phyloP scores from a whole-genome alignment of 441 rosid species.

The Gossypium gossypioides region DNA sequence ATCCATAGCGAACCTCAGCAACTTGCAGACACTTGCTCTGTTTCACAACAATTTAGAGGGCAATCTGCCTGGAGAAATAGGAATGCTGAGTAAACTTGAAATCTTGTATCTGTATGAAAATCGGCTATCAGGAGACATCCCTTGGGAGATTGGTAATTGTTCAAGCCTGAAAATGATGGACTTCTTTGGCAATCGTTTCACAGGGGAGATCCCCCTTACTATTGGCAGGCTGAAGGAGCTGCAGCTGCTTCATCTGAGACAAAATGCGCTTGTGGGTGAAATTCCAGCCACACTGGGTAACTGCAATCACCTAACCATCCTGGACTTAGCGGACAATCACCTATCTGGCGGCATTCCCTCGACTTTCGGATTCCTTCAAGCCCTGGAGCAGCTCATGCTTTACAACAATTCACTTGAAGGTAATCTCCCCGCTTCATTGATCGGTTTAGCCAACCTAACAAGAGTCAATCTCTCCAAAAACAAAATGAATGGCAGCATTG shows the following conservation, averaged over 20 bases:
- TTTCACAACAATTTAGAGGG: slow-evolving; percentile 69
- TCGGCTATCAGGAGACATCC: slow-evolving; percentile 51
- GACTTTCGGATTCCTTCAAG: slow-evolving; percentile 38
- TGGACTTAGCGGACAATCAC: slow-evolving; percentile 72
- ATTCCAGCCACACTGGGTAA: slow-evolving; percentile 61
- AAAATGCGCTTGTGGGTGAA: slow-evolving; percentile 55
- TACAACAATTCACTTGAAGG: slow-evolving; percentile 79
- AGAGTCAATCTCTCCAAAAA: slow-evolving; percentile 64
- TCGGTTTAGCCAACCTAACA: slow-evolving; percentile 50
- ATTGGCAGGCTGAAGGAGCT: slow-evolving; percentile 51
- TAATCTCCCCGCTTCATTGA: slow-evolving; percentile 46
- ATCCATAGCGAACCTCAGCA: slow-evolving; percentile 49
- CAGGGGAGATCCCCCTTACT: slow-evolving; percentile 51
- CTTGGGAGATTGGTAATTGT: slow-evolving; percentile 75
- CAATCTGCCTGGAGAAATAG: slow-evolving; percentile 52
- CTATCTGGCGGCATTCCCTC: slow-evolving; percentile 56
- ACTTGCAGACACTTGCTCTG: slow-evolving; percentile 50
- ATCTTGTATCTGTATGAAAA: slow-evolving; percentile 65
- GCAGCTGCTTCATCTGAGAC: slow-evolving; percentile 59
- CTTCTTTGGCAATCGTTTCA: slow-evolving; percentile 58
- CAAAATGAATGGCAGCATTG: slow-evolving; percentile 53
- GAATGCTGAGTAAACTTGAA: slow-evolving; percentile 41
- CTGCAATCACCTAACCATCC: slow-evolving; percentile 51
- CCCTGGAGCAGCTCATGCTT: slow-evolving; percentile 63
- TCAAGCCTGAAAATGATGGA: slow-evolving; percentile 60